A percentile compares a stretch with the other conserved stretches of the same genome.
Conservation (phyloP, 305 asterid genomes). For the Solanum hybrid region DNA sequence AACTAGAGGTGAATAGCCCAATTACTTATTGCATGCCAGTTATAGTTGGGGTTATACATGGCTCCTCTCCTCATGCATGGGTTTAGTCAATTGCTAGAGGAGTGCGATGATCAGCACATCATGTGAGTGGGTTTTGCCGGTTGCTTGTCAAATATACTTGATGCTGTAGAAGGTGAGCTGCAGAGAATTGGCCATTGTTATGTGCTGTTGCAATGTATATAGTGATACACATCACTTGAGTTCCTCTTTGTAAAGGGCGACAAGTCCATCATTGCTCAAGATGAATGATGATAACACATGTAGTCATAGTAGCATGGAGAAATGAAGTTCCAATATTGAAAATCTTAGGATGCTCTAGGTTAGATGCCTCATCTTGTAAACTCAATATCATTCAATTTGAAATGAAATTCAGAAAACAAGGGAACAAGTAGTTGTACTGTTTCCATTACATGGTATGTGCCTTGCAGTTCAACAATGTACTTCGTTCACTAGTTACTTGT, state of each 20-base stretch:
- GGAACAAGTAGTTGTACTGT: background rate
- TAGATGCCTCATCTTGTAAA: conserved; percentile 11
- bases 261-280: conserved; percentile 27
- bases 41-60: background rate
- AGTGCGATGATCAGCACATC: background rate
- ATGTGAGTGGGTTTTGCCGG: conserved; percentile 12
- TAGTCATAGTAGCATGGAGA: conserved; percentile 19
- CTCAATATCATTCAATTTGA: background rate
- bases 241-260: conserved; percentile 54
- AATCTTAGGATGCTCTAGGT: conserved; percentile 21
- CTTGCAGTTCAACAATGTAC: background rate
- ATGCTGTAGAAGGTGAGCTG: conserved; percentile 11
- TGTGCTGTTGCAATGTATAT: conserved; percentile 57
- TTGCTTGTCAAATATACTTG: conserved; percentile 6
- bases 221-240: conserved; percentile 38
- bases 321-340: conserved; percentile 9
- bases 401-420: conserved; percentile 9
- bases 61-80: background rate
- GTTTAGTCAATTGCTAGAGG: conserved; percentile 7
- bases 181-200: conserved; percentile 12
- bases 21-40: conserved; percentile 6
- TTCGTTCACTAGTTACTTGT: background rate
- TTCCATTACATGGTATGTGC: background rate
- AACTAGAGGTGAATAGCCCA: conserved; percentile 5
- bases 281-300: conserved; percentile 27